Base-by-base conservation (phyloP, 495 filamentous ascomycete species). In the Talaromyces liani region DNA sequence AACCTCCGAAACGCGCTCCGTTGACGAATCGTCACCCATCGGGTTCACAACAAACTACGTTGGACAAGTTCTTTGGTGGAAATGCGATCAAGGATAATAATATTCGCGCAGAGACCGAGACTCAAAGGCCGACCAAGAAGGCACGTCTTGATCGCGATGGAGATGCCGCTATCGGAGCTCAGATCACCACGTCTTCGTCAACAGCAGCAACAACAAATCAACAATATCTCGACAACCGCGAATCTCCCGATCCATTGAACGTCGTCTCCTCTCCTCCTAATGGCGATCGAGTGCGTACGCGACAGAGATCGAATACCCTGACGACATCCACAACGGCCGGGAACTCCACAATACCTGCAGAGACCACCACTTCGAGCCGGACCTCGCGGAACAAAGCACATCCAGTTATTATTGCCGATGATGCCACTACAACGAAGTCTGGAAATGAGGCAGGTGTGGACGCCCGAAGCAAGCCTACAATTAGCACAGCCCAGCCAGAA, bases 221-320 rank as follows among this genome's bases (percentile, higher is more conserved):
- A 47, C 63, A 65, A 29, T 57, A 63, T 6, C 59, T 69, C 6
- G 64, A 47, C 24, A 66, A 61, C 39, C 67, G 68, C 18, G 73
- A 75, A 45, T 75, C 72, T 16, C 76, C 77, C 7, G 75, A 78
- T 66, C 77, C 76, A 20, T 68, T 78, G 41, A 74, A 79, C 53
- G 75, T 71, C 1, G 77, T 77, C 31, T 77, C 75, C 1, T 70
- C 72, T 6, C 65, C 66, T 0, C 67, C 56, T 16, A 58, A 36
- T 36, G 56, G 14, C 24, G 63, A 53, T 24, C 55, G 31, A 16
- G 6, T 49, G 7, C 63, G 27, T 36, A 49, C 63, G 63, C 66
- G 66, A 53, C 55, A 65, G 5, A 39, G 59, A 9, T 56, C 66
- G 1, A 61, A 63, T 16, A 56, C 63, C 10, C 34, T 55, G 2